Evolutionary conservation across 2,329 filamentous ascomycete species (phyloP), one percentile per base, ranked within the genome.

Genomic region (Thelonectria blattea): DNA sequence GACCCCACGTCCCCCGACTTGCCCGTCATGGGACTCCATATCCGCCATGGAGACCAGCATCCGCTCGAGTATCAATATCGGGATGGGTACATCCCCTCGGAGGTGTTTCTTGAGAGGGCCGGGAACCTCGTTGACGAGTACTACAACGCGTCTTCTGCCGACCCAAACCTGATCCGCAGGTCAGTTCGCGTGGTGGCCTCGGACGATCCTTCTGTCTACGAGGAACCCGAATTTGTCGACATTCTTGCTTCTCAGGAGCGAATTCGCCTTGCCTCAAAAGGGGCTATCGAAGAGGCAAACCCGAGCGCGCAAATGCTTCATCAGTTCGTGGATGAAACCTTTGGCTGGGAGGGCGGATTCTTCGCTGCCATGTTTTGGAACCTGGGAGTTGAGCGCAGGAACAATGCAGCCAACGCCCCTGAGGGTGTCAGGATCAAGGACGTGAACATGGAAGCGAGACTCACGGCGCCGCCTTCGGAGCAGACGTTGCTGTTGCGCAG

Each of bases 261-360:
- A 60, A 94, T 96, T 72, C 85, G 88, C 20, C 83, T 96, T 7
- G 91, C 91, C 9, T 87, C 86, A 52, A 91, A 91, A 71, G 74
- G 79, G 27, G 76, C 78, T 20, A 74, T 79, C 37, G 69, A 79
- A 68, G 74, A 75, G 65, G 76, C 72, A 59, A 75, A 74, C 45
- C 72, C 75, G 3, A 77, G 85, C 61, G 76, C 76, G 22, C 76
- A 78, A 11, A 78, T 83, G 7, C 85, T 90, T 72, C 83, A 83
- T 65, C 86, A 85, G 67, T 91, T 91, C 72, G 83, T 91, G 37
- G 91, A 93, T 60, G 89, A 93, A 71, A 85, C 88, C 1, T 88
- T 91, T 42, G 92, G 92, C 30, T 96, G 92, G 92, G 92, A 96
- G 73, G 92, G 92, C 17, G 92, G 92, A 1, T 96, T 96, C 80